These are phyloP conservation scores for Colletotrichum sp. DNA, from an alignment of 2,329 filamentous ascomycete species.

Conservation along the genomic window DNA sequence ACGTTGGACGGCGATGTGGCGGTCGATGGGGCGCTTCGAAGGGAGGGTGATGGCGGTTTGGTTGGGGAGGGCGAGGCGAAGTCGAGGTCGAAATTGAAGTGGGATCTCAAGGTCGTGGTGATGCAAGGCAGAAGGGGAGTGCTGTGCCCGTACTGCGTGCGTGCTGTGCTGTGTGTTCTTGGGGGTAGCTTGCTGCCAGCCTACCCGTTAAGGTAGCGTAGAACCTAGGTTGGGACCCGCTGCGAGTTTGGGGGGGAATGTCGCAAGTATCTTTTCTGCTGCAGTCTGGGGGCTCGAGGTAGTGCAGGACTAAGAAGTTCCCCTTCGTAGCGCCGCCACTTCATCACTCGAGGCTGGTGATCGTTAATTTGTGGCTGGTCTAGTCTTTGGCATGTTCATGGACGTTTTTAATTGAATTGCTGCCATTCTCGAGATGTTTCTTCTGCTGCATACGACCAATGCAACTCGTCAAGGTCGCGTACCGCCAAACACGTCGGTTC, in stretches of 20 bases:
- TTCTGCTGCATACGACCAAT: not conserved
- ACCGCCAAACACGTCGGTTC: not conserved
- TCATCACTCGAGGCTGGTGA: not conserved
- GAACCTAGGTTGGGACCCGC: not conserved
- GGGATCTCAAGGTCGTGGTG: constrained; percentile 17
- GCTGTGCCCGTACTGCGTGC: constrained; percentile 9
- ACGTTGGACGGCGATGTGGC: not conserved
- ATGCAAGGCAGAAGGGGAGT: constrained; percentile 16
- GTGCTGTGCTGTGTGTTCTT: constrained; percentile 7
- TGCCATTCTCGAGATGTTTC: not conserved
- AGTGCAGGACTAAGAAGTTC: not conserved
- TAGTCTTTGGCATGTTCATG: not conserved
- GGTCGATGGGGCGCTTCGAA: not conserved
- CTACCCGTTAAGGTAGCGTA: not conserved
- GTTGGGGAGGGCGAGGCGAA: not conserved
- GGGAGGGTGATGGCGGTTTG: not conserved
- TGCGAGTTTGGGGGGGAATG: not conserved
- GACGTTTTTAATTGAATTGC: not conserved
- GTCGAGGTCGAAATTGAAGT: not conserved
- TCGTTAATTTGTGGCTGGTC: not conserved
- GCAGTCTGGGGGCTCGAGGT: constrained; percentile 4
- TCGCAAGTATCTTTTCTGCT: not conserved
- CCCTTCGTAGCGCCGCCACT: not conserved
- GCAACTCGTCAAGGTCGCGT: not conserved
- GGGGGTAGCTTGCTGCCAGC: constrained; percentile 17